These are phyloP conservation scores for Parvularia atlantis DNA, from an alignment of 78 protist species.

Conservation along the genomic window DNA sequence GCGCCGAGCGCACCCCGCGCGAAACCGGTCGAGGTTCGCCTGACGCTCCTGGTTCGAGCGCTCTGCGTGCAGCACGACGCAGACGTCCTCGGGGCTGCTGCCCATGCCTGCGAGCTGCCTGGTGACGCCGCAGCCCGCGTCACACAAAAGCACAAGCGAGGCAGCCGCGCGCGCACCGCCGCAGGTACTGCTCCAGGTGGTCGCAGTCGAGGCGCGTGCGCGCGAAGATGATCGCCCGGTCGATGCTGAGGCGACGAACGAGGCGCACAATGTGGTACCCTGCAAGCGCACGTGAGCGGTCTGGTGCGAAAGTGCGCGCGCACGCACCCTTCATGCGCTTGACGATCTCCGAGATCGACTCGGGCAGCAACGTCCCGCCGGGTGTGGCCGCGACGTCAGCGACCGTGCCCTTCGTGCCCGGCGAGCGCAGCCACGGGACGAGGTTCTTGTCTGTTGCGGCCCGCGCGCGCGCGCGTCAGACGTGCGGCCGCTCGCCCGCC, in stretches of 20 bases:
- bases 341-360: constrained; percentile 33
- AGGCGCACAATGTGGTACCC: neutral
- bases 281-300: neutral
- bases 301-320: neutral
- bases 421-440: too few species aligned
- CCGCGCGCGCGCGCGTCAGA: too few species aligned
- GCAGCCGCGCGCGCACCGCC: constrained; percentile 15
- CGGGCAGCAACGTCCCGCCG: neutral
- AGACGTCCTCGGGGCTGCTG: constrained; percentile 18
- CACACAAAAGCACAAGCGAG: neutral
- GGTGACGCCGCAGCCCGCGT: too few species aligned
- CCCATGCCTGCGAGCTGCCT: too few species aligned
- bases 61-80: constrained; percentile 34
- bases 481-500: too few species aligned
- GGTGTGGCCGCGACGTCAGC: neutral
- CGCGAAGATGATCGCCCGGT: constrained; percentile 58
- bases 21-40: constrained; percentile 44
- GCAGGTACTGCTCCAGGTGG: constrained; percentile 38
- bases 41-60: constrained; percentile 18
- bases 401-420: too few species aligned
- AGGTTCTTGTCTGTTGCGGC: too few species aligned
- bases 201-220: constrained; percentile 75
- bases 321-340: constrained; percentile 49
- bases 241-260: neutral
- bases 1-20: constrained; percentile 56